A percentile compares a stretch with the other conserved stretches of the same genome.
These are phyloP conservation scores for Colletotrichum salicis DNA, from an alignment of 2,329 filamentous ascomycete genomes.

Conservation along the genomic window DNA sequence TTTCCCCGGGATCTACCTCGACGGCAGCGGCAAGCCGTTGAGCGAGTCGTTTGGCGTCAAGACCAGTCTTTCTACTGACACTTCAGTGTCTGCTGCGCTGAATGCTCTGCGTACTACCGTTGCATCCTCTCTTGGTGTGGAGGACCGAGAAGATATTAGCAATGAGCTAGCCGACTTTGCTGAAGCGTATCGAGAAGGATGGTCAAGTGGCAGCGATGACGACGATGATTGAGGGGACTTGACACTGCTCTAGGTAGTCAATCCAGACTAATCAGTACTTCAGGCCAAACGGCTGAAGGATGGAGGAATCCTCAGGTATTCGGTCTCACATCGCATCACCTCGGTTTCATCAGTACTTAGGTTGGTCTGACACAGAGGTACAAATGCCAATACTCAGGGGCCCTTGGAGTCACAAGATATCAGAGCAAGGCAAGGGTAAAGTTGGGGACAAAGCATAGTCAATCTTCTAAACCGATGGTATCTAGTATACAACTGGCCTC, in stretches of 20 bases:
- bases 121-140: constrained; percentile 71
- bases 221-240: constrained; percentile 62
- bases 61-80: constrained; percentile 78
- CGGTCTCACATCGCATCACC: background rate
- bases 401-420: background rate
- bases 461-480: constrained; percentile 14
- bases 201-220: constrained; percentile 80
- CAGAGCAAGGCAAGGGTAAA: background rate
- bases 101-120: constrained; percentile 73
- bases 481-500: constrained; percentile 19
- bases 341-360: background rate
- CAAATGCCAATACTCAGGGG: no score
- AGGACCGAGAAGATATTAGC: constrained; percentile 85
- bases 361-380: no score
- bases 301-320: background rate
- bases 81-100: constrained; percentile 75
- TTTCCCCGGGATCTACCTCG: constrained; percentile 79
- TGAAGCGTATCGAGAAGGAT: constrained; percentile 90
- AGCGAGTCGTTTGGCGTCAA: constrained; percentile 58
- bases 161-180: constrained; percentile 85
- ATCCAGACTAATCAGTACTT: background rate
- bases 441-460: background rate
- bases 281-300: background rate
- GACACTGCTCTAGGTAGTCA: no score
- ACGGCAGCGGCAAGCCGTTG: constrained; percentile 49